phyloP scores from a whole-genome alignment of 257 asterid species.

The Gynochthodes officinalis region DNA sequence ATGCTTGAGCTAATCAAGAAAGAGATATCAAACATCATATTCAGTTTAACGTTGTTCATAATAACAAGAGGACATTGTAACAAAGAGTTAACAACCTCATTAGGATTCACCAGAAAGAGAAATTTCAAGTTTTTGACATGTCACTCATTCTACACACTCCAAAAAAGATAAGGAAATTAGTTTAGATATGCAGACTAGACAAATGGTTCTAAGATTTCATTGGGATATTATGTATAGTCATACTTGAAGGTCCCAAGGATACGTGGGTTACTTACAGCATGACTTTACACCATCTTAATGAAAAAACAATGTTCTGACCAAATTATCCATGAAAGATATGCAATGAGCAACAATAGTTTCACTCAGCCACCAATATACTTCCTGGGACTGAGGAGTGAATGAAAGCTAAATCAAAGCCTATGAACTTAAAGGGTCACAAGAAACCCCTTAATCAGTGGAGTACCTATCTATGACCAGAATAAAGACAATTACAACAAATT shows the following conservation, averaged over 20 bases:
- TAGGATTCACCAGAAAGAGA: neutral
- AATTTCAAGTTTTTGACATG: neutral
- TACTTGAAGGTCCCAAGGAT: neutral
- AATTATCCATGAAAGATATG: neutral
- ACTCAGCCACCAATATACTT: neutral
- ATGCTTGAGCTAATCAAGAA: neutral
- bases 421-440: neutral
- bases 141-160: neutral
- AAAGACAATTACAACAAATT: neutral
- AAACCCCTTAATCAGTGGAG: neutral
- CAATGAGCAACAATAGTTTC: neutral
- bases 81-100: neutral
- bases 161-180: neutral
- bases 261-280: neutral
- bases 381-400: neutral
- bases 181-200: neutral
- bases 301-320: neutral
- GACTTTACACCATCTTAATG: neutral
- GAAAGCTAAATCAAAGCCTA: neutral
- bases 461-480: neutral
- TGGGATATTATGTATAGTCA: neutral
- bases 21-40: neutral
- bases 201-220: neutral
- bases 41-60: neutral
- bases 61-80: neutral